Conservation (phyloP, 1,139 yeast genomes). For the Kurtzmaniella quercitrusa region DNA sequence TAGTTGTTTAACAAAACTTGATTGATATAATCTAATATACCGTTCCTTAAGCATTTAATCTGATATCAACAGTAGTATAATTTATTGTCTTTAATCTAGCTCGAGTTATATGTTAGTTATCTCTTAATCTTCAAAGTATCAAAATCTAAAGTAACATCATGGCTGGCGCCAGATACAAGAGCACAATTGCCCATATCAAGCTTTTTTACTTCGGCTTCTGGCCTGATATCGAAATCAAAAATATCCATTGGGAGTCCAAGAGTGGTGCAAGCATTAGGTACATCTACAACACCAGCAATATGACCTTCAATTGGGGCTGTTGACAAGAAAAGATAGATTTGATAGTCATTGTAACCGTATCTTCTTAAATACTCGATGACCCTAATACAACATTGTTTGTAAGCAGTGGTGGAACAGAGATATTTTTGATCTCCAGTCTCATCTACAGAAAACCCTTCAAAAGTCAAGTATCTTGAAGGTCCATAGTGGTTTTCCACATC, state of each 20-base stretch:
- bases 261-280: slow-evolving; percentile 50
- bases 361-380: slow-evolving; percentile 46
- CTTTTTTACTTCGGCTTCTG: slow-evolving; percentile 22
- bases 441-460: slow-evolving; percentile 50
- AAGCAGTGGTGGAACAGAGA: slow-evolving; percentile 45
- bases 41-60: too few relatives aligned
- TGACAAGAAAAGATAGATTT: slow-evolving; percentile 40
- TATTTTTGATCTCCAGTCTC: slow-evolving; percentile 40
- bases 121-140: slow-evolving; percentile 3
- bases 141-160: slow-evolving; percentile 10
- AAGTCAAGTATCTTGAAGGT: slow-evolving; percentile 44
- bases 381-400: slow-evolving; percentile 44
- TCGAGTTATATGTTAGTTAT: too few relatives aligned
- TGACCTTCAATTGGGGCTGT: slow-evolving; percentile 50
- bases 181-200: slow-evolving; percentile 36
- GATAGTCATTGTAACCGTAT: slow-evolving; percentile 48
- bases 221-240: slow-evolving; percentile 45
- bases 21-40: background rate
- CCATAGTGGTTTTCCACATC: slow-evolving; percentile 43
- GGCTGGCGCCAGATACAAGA: slow-evolving; percentile 19
- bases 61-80: too few relatives aligned
- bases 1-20: too few relatives aligned
- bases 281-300: slow-evolving; percentile 48
- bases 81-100: too few relatives aligned
- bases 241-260: slow-evolving; percentile 49